Conservation (phyloP, 768 basidiomycete genomes). For the Suillus occidentalis region DNA sequence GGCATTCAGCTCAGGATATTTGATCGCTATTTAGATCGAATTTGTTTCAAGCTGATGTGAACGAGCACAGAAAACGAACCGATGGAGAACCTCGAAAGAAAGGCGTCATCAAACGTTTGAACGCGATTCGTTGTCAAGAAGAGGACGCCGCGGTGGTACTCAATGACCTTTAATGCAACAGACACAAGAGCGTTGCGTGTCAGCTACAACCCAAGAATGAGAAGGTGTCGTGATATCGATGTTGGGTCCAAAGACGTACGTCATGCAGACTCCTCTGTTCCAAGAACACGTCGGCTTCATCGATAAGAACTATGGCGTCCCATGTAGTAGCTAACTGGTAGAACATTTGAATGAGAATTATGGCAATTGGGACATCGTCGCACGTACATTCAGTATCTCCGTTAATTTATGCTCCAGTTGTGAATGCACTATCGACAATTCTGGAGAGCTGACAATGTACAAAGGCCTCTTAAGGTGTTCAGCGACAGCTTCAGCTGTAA, state of each 20-base stretch:
- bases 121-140: slow-evolving; percentile 50
- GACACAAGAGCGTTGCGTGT: slow-evolving; percentile 73
- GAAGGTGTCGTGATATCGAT: not conserved
- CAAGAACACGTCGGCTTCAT: slow-evolving; percentile 37
- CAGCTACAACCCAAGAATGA: slow-evolving; percentile 22
- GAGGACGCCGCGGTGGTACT: slow-evolving; percentile 60
- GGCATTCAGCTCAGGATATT: slow-evolving; percentile 26
- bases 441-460: slow-evolving; percentile 55
- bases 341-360: slow-evolving; percentile 33
- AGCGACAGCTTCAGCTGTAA: slow-evolving; percentile 59
- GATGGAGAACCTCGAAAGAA: slow-evolving; percentile 66
- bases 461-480: slow-evolving; percentile 54
- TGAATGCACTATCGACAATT: slow-evolving; percentile 48
- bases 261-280: slow-evolving; percentile 37
- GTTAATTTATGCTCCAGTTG: slow-evolving; percentile 42
- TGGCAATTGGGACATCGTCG: not conserved
- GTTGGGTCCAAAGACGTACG: not conserved
- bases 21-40: slow-evolving; percentile 16
- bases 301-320: slow-evolving; percentile 59
- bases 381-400: slow-evolving; percentile 18
- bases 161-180: slow-evolving; percentile 61
- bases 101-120: slow-evolving; percentile 57
- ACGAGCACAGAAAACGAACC: slow-evolving; percentile 21
- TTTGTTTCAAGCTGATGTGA: not conserved
- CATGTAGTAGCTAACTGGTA: slow-evolving; percentile 55